phyloP scores from a whole-genome alignment of 208 protist species.

The Trypanosoma avium region DNA sequence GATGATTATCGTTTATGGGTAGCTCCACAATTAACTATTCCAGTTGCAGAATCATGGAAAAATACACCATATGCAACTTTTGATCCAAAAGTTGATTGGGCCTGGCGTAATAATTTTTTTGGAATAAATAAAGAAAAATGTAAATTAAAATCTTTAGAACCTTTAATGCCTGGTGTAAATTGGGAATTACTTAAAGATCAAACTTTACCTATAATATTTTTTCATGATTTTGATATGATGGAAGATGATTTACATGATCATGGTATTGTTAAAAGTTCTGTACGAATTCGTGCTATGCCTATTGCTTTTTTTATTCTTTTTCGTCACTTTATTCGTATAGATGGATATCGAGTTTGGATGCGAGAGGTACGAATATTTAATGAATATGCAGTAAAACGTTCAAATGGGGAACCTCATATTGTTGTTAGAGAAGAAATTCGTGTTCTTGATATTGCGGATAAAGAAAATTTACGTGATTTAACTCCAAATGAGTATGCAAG shows the following conservation, averaged over 20 bases:
- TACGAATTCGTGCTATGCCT: conserved; percentile 78
- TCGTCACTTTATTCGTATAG: conserved; percentile 70
- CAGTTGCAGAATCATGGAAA: conserved; percentile 61
- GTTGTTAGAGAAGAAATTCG: conserved; percentile 63
- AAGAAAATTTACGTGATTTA: conserved; percentile 35
- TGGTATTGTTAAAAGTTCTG: conserved; percentile 55
- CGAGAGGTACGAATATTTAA: conserved; percentile 80
- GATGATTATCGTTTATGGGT: conserved; percentile 37
- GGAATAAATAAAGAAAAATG: conserved; percentile 32
- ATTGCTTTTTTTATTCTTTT: conserved; percentile 75
- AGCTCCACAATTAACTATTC: conserved; percentile 46
- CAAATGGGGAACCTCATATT: conserved; percentile 44
- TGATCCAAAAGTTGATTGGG: conserved; percentile 85
- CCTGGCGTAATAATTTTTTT: conserved; percentile 79
- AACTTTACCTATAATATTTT: conserved; percentile 66
- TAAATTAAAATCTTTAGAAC: conserved; percentile 25
- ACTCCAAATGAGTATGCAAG: conserved; percentile 38
- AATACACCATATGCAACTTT: conserved; percentile 42
- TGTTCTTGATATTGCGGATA: conserved; percentile 31
- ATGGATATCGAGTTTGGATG: conserved; percentile 56
- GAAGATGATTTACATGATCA: conserved; percentile 87
- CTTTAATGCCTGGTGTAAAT: conserved; percentile 54
- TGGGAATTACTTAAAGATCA: conserved; percentile 72
- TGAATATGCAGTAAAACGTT: conserved; percentile 50
- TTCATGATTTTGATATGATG: conserved; percentile 68